Percentiles rank a stretch among this genome's conserved stretches.
Evolutionary conservation across 2,329 filamentous ascomycete species (phyloP).

Genomic region (Colletotrichum melonis): DNA sequence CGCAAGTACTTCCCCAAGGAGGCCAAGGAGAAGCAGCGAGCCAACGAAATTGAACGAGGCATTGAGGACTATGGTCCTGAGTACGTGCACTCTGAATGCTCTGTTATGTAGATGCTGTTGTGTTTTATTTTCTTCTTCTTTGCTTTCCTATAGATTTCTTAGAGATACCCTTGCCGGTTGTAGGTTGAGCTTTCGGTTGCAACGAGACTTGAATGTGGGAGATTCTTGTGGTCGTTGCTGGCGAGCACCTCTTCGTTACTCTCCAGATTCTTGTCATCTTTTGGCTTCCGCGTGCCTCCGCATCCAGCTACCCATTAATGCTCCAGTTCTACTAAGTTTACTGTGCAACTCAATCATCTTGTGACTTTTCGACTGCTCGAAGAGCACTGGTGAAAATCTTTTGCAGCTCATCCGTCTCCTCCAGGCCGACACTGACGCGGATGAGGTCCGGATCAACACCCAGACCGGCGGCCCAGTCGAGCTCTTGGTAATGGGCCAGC

Average conservation of each 20-base stretch:
- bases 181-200: neutral
- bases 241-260: neutral
- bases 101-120: conserved; percentile 63
- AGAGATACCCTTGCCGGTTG: conserved; percentile 31
- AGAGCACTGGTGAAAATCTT: conserved; percentile 77
- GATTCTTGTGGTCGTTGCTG: neutral
- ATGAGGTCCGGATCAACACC: conserved; percentile 86
- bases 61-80: conserved; percentile 77
- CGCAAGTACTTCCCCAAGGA: conserved; percentile 81
- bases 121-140: neutral
- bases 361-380: conserved; percentile 59
- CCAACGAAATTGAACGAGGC: conserved; percentile 81
- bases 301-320: neutral
- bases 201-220: neutral
- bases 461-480: conserved; percentile 88
- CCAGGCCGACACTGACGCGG: conserved; percentile 89
- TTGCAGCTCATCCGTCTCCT: conserved; percentile 77
- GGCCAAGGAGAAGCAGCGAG: conserved; percentile 73
- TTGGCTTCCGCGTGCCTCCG: neutral
- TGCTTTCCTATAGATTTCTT: conserved; percentile 5
- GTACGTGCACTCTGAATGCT: conserved; percentile 70
- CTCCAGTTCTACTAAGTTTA: neutral
- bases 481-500: conserved; percentile 88
- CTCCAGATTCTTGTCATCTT: neutral
- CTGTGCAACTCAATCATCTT: neutral